These are phyloP conservation scores for Omphalotus olearius DNA, from an alignment of 1,284 basidiomycete species.

Conservation along the genomic window DNA sequence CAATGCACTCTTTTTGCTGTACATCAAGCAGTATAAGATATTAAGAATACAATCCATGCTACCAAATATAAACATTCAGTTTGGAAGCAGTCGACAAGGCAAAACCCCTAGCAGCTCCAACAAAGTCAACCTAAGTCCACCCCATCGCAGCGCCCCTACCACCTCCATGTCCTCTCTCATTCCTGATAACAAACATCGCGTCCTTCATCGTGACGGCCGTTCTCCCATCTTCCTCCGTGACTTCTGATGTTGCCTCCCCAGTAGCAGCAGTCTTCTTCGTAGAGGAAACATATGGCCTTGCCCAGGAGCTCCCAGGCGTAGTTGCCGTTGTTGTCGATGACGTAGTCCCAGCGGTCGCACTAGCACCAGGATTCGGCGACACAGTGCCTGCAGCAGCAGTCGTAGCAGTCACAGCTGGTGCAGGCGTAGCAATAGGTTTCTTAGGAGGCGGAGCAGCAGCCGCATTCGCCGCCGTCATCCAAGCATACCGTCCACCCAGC, in stretches of 20 bases:
- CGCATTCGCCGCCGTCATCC: slow-evolving; percentile 71
- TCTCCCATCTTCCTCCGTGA: slow-evolving; percentile 49
- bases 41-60: no score
- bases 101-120: background rate
- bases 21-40: no score
- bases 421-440: slow-evolving; percentile 24
- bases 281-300: slow-evolving; percentile 59
- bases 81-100: background rate
- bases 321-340: slow-evolving; percentile 25
- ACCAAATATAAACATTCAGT: no score
- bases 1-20: no score
- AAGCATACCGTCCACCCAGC: slow-evolving; percentile 73
- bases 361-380: slow-evolving; percentile 13
- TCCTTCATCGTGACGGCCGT: slow-evolving; percentile 66
- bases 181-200: slow-evolving; percentile 76
- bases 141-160: slow-evolving; percentile 68
- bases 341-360: slow-evolving; percentile 27
- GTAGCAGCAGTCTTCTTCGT: slow-evolving; percentile 36
- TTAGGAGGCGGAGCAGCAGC: slow-evolving; percentile 43
- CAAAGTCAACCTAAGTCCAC: slow-evolving; percentile 44
- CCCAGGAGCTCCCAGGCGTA: slow-evolving; percentile 45
- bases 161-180: slow-evolving; percentile 74
- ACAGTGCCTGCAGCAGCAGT: slow-evolving; percentile 14
- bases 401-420: slow-evolving; percentile 19
- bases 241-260: slow-evolving; percentile 23